phyloP scores from a whole-genome alignment of 805 yeast genomes.

The Metschnikowia sp. region DNA sequence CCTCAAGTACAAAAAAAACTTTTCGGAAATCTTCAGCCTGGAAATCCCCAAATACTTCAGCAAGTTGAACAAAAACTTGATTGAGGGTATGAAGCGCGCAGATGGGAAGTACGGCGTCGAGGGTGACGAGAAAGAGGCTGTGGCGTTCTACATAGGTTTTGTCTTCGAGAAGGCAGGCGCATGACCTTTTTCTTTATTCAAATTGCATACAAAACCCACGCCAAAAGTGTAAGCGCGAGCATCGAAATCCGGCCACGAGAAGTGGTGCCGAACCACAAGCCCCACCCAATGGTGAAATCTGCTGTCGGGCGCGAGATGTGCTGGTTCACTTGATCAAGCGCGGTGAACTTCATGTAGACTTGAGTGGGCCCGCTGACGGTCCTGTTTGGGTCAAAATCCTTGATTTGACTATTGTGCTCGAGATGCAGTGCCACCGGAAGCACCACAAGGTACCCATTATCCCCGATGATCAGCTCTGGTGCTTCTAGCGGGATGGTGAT shows the following conservation, averaged over 20 bases:
- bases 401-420: constrained; percentile 4
- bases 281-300: constrained; percentile 33
- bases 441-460: constrained; percentile 15
- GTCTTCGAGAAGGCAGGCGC: constrained; percentile 59
- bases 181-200: not conserved
- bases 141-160: constrained; percentile 82
- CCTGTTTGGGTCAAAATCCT: constrained; percentile 7
- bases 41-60: constrained; percentile 68
- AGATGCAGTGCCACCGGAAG: constrained; percentile 11
- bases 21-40: constrained; percentile 75
- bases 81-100: constrained; percentile 65
- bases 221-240: constrained; percentile 16
- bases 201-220: constrained; percentile 8
- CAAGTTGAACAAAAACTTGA: constrained; percentile 54
- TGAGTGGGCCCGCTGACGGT: constrained; percentile 39
- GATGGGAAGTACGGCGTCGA: constrained; percentile 86
- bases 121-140: constrained; percentile 86
- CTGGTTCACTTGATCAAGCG: constrained; percentile 27
- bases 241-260: constrained; percentile 29
- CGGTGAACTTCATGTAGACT: constrained; percentile 35
- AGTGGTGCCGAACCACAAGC: constrained; percentile 34
- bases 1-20: constrained; percentile 68
- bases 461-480: constrained; percentile 25
- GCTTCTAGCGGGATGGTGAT: constrained; percentile 45
- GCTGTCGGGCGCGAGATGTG: constrained; percentile 21